Evolutionary conservation across 805 yeast species (phyloP).

Genomic region (Wickerhamiella azyma): DNA sequence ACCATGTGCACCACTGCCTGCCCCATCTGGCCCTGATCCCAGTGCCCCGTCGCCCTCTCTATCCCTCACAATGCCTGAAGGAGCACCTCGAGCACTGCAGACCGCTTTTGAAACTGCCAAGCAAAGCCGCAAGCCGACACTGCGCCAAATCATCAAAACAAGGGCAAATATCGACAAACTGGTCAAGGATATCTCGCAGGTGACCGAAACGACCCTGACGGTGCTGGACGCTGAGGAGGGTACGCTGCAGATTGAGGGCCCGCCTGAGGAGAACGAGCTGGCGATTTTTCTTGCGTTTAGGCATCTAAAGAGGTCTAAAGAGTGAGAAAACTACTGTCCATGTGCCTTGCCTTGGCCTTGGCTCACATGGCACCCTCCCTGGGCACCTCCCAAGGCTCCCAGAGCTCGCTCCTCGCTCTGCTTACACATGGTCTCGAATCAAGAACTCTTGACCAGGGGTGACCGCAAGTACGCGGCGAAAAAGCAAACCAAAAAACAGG

Average conservation of each 20-base stretch:
- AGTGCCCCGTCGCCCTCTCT: neutral
- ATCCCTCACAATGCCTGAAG: neutral
- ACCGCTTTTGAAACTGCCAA: constrained; percentile 20
- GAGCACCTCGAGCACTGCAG: constrained; percentile 9
- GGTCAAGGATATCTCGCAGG: constrained; percentile 13
- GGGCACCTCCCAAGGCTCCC: neutral
- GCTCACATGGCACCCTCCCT: no score
- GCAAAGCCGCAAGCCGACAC: constrained; percentile 11
- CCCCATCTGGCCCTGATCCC: no score
- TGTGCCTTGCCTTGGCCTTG: no score
- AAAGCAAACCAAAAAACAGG: constrained; percentile 32
- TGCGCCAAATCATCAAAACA: constrained; percentile 15
- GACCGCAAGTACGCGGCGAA: constrained; percentile 68
- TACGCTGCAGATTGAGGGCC: constrained; percentile 53
- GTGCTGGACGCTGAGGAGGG: constrained; percentile 34
- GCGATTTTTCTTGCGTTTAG: constrained; percentile 11
- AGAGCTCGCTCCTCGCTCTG: neutral
- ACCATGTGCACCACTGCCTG: no score
- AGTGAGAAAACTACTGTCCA: no score
- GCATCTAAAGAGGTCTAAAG: neutral
- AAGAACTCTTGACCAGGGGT: constrained; percentile 71
- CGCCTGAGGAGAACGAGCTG: constrained; percentile 39
- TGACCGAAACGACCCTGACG: constrained; percentile 12
- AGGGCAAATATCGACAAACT: constrained; percentile 6
- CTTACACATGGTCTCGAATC: constrained; percentile 31